Evolutionary conservation across 805 yeast genomes (phyloP).

Genomic region (Candida pseudofarinosa): DNA sequence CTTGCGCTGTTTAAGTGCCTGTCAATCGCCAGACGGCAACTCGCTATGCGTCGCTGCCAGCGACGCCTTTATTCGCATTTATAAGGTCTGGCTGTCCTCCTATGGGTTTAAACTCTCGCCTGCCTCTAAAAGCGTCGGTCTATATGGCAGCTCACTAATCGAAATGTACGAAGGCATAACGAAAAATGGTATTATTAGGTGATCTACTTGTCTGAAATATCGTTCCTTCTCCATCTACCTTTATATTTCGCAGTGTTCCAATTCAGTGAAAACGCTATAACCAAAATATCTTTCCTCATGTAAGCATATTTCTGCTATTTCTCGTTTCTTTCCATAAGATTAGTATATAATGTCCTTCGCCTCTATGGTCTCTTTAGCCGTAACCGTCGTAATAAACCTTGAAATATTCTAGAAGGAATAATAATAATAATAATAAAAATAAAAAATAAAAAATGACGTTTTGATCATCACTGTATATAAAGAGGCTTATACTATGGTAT

Average conservation of each 20-base stretch:
- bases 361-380: too few relatives aligned
- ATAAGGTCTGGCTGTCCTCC: conserved; percentile 58
- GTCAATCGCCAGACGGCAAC: conserved; percentile 57
- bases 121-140: conserved; percentile 27
- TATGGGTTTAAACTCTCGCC: conserved; percentile 27
- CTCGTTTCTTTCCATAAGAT: too few relatives aligned
- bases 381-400: too few relatives aligned
- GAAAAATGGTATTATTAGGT: conserved; percentile 21
- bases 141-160: conserved; percentile 21
- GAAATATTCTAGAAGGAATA: too few relatives aligned
- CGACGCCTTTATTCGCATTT: conserved; percentile 75
- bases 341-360: too few relatives aligned
- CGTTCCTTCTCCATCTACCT: neutral
- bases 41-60: conserved; percentile 71
- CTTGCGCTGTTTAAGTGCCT: conserved; percentile 63
- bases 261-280: too few relatives aligned
- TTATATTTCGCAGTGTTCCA: neutral
- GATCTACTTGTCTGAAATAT: neutral
- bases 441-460: too few relatives aligned
- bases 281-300: neutral
- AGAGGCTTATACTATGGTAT: too few relatives aligned
- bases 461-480: too few relatives aligned
- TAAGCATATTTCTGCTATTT: neutral
- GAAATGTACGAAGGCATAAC: conserved; percentile 57
- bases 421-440: too few relatives aligned